Evolutionary conservation across 2,329 filamentous ascomycete species (phyloP), one percentile per base, ranked within the genome.

Genomic region (Ophiostoma angusticollis): DNA sequence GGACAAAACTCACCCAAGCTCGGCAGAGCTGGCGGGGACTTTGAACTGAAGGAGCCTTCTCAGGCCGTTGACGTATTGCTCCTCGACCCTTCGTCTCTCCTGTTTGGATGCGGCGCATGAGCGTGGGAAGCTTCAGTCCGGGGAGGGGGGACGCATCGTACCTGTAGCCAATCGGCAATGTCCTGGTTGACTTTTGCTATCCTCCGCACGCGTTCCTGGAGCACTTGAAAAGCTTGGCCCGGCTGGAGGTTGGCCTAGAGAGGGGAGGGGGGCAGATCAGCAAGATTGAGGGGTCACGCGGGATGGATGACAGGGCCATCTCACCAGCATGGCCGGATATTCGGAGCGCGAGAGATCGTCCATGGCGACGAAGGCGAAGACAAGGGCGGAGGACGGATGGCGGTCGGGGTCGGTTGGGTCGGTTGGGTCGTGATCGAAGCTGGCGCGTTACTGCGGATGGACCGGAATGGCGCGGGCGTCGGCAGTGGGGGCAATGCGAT

Each of bases 111-210:
- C 5, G 12, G 17, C 25, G 9, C 9, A 19, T 27, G 21, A 22
- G 16, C 12, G 13, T 11, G 9, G 21, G 12, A 13, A 12, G 13
- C 9, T 4, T 14, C 9, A 2, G 29, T 9, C 16, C 16, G 16
- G 16, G n/a, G n/a, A 19, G 13, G 8, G 13, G 29, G 14, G 14
- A 31, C 17, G 35, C 41, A 37, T 49, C 62, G 61, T 76, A 94
- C 87, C 79, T 89, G 82, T 46, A 98, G 72, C 85, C 89, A 98
- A 63, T 96, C 89, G 58, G 89, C 89, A 54, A 98, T 84, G 57
- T 95, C 85, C 50, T 68, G 63, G 61, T 98, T 95, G 63, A 93
- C 65, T 59, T 80, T 85, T 52, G 73, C 74, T 56, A 96, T 89
- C 60, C 85, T 75, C 60, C 82, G 83, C 51, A 96, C 74, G 54